Conservation (phyloP, 1,284 basidiomycete genomes). For the Vanrija sp. region DNA sequence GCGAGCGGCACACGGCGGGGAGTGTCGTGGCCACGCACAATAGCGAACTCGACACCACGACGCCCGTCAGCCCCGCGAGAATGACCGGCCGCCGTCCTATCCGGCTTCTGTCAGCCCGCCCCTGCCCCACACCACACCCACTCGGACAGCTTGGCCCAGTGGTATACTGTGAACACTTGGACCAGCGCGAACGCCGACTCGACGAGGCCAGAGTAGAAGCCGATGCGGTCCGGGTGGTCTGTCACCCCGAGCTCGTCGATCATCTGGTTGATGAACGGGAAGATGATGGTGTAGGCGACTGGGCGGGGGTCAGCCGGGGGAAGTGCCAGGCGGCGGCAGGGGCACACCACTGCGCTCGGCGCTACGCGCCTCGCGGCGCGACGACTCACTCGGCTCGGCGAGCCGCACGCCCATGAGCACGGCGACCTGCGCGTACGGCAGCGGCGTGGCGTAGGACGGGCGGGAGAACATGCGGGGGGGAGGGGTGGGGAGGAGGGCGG, state of each 20-base stretch:
- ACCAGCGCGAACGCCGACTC: conserved; percentile 46
- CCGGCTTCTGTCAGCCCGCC: conserved; percentile 17
- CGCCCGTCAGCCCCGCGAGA: conserved; percentile 36
- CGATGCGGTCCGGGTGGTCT: conserved; percentile 44
- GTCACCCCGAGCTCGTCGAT: conserved; percentile 48
- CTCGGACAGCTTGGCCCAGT: conserved; percentile 47
- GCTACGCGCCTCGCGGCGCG: too few relatives aligned
- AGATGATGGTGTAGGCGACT: conserved; percentile 48
- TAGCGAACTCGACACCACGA: conserved; percentile 37
- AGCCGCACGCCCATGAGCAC: conserved; percentile 39
- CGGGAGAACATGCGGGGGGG: not conserved
- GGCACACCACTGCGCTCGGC: not conserved
- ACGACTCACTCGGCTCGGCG: conserved; percentile 36
- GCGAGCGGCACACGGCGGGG: not conserved
- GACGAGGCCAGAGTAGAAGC: conserved; percentile 46
- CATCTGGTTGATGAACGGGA: conserved; percentile 53
- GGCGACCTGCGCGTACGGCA: conserved; percentile 33
- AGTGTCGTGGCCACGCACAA: conserved; percentile 26
- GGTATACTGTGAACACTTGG: conserved; percentile 46
- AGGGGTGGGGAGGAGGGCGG: too few relatives aligned
- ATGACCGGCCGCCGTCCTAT: conserved; percentile 45
- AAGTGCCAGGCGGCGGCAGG: too few relatives aligned
- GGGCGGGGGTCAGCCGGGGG: conserved; percentile 1
- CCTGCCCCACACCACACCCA: conserved; percentile 12
- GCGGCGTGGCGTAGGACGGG: conserved; percentile 15